Base-by-base conservation (phyloP, 1,284 basidiomycete genomes). In the Porphyrellus sp. region DNA sequence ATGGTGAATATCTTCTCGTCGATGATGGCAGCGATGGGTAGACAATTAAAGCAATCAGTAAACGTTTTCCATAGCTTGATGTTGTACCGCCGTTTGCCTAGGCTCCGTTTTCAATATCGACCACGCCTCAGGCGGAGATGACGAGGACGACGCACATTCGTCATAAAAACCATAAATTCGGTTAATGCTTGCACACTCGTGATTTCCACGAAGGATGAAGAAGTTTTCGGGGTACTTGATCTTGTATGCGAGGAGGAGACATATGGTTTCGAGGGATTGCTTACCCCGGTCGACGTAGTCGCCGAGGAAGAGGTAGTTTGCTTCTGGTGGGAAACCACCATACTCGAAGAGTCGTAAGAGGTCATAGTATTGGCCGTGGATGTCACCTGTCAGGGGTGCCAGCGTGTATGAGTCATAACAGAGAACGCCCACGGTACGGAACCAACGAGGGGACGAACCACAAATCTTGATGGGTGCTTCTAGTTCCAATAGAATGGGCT, bases 221-320 rank as follows among this genome's bases (percentile, higher is more conserved):
- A 96, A 96, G 78, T 96, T 96, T 82, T 96, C 93, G 49, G 93
- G 93, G 77, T 96, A 96, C 81, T 96, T 96, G 83, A 96, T 96
- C 83, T 94, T 94, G 85, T 94, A 94, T 46, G 91, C 90, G 59
- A 94, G 83, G 54, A 94, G 80, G 30, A 90, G 80, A 65, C 91
- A 94, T 71, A 96, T 96, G 23, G 93, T 95, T 76, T 96, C 93
- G 61, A 96, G 82, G 47, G 86, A 90, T 73, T 95, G 93, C 74
- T 96, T 96, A 64, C 93, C 93, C 72, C 93, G 85, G 76, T 96
- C 93, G 64, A 96, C 93, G 69, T 95, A 96, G 74, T 95, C 93
- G 57, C 93, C 93, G 45, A 96, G 82, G 80, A 96, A 96, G 63
- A 94, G 86, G 74, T 96, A 96, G 74, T 95, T 96, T 56, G 93